Evolutionary conservation across 106 monocot genomes (phyloP), one percentile per base, ranked within the genome.

Genomic region (Amphibolis antarctica): DNA sequence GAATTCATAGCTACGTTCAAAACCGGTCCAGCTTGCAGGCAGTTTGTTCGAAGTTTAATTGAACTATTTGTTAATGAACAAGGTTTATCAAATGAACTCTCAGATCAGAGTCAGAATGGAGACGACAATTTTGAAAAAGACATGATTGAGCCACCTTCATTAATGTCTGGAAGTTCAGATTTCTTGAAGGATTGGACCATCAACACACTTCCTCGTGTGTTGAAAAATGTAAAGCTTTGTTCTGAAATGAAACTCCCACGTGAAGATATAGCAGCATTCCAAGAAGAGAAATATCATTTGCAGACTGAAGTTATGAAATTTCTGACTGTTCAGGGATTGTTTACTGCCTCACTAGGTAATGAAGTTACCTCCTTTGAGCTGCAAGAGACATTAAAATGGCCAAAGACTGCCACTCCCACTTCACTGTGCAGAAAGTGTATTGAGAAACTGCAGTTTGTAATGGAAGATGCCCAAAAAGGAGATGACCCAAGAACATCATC

Each of bases 321-420:
- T 65, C 60, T 98, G 42, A 77, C 91, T 25, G 87, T 98, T 59
- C 96, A 98, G 66, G 96, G 96, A 43, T 72, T 98, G 59, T 91
- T 98, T 58, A 80, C 96, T 78, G 84, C 96, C 49, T 98, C 96
- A 44, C 60, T 98, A 28, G 96, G 96, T 26, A 91, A 80, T 53
- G 96, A 91, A 72, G 78, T 98, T 9, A 98, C 90, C 22, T 98
- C 96, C 14, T 98, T 98, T 73, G 91, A 98, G 70, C 65, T 98
- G 70, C 85, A 85, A 66, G 96, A 98, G 74, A 98, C 84, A 61
- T 98, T 98, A 59, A 87, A 77, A 67, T 98, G 96, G 96, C 96
- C 90, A 24, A 98, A 85, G 69, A 62, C 67, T 61, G 80, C 86
- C 14, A 90, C 64, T 53, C 83, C 91, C 17, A 76, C 76, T 69